Evolutionary conservation across 2,329 filamentous ascomycete species (phyloP).

Genomic region (Colletotrichum ledebouriae): DNA sequence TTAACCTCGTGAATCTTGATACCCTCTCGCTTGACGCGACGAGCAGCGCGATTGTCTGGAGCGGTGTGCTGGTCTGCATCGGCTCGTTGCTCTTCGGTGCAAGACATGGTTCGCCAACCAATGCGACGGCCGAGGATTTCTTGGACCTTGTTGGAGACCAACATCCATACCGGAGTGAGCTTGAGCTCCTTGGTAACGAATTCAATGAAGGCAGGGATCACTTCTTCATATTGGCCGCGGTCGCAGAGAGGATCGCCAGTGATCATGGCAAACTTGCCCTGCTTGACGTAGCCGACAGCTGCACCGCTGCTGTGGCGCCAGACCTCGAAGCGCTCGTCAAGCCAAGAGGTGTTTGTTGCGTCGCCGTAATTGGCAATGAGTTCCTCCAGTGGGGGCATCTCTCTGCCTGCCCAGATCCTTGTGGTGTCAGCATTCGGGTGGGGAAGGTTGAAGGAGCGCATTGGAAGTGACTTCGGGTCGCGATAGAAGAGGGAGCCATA

Average conservation of each 20-base stretch:
- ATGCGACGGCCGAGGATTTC: constrained; percentile 83
- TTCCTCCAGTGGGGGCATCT: constrained; percentile 82
- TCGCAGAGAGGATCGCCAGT: constrained; percentile 92
- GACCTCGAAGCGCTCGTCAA: constrained; percentile 88
- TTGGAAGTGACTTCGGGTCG: constrained; percentile 88
- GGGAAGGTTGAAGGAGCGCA: constrained; percentile 73
- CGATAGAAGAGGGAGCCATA: constrained; percentile 89
- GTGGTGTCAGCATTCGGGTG: constrained; percentile 89
- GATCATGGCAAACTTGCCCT: constrained; percentile 83
- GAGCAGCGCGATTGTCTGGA: constrained; percentile 81
- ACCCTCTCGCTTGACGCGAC: constrained; percentile 85
- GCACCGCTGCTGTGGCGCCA: constrained; percentile 91
- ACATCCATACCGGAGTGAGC: constrained; percentile 88
- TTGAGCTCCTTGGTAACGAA: constrained; percentile 77
- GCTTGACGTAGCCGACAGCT: constrained; percentile 84
- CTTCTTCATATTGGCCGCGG: constrained; percentile 78
- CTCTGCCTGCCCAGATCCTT: constrained; percentile 48
- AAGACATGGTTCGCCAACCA: constrained; percentile 90
- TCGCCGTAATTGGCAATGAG: constrained; percentile 97
- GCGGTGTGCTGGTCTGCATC: constrained; percentile 79
- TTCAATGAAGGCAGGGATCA: constrained; percentile 80
- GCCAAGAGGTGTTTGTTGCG: constrained; percentile 93
- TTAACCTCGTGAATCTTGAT: constrained; percentile 83
- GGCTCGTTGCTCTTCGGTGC: constrained; percentile 89
- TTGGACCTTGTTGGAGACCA: constrained; percentile 84